Evolutionary conservation across 352 stramenopile genomes (phyloP).

Genomic region (Phytophthora aleatoria): DNA sequence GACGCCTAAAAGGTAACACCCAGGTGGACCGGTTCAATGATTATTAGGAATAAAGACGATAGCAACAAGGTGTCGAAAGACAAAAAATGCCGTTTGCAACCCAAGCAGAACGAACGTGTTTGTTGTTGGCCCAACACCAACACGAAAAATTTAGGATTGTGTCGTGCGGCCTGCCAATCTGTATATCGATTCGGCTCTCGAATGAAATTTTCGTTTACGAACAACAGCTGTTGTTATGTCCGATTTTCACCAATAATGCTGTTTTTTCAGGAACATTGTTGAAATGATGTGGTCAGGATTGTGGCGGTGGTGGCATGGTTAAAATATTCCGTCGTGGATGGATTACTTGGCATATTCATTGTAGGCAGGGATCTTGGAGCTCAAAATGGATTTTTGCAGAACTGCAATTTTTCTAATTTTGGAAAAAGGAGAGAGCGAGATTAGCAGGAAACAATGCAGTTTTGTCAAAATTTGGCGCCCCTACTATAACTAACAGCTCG

Average conservation of each 20-base stretch:
- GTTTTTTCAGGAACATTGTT: conserved; percentile 1
- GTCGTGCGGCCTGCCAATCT: conserved; percentile 34
- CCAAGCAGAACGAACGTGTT: not conserved
- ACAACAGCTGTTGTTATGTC: conserved; percentile 18
- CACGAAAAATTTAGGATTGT: conserved; percentile 29
- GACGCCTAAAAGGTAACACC: too few species aligned
- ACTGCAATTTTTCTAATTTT: not conserved
- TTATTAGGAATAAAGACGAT: not conserved
- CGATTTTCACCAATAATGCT: conserved; percentile 21
- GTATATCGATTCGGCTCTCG: conserved; percentile 31
- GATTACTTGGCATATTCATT: too few species aligned
- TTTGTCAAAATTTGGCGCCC: conserved; percentile 25
- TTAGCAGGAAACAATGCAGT: conserved; percentile 26
- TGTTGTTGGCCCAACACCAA: not conserved
- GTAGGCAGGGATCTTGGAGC: too few species aligned
- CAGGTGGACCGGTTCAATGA: too few species aligned
- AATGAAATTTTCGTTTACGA: conserved; percentile 29
- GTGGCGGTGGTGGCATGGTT: too few species aligned
- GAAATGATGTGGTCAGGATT: not conserved
- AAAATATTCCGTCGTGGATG: not conserved
- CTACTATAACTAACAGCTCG: conserved; percentile 22
- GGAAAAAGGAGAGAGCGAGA: conserved; percentile 16
- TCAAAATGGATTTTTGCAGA: not conserved
- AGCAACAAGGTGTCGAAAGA: not conserved
- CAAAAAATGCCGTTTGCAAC: not conserved